Evolutionary conservation across 2,329 filamentous ascomycete species (phyloP), one percentile per base, ranked within the genome.

Genomic region (Claviceps cyperi): DNA sequence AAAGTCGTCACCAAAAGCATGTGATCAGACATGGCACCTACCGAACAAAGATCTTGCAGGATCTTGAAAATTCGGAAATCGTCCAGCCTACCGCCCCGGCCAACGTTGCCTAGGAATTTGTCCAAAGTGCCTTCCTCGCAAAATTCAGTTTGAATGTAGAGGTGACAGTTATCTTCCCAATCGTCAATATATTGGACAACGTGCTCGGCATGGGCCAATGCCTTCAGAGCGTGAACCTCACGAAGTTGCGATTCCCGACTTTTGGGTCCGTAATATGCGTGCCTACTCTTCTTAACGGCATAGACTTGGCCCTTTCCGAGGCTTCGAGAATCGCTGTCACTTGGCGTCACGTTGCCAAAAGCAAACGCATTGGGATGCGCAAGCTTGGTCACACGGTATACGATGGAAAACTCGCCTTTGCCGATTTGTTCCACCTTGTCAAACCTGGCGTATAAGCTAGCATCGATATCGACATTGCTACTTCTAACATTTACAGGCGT

Each of bases 1-100:
- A 15, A 43, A 17, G n/a, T 48, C 13, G 19, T 19, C n/a, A 14
- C 8, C 28, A 32, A 44, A 49, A 47, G 15, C 37, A 38, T 19
- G 14, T 14, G n/a, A 22, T 6, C 6, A n/a, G 13, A n/a, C 11
- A 39, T 19, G 39, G 2, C 44, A 73, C 84, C 69, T 78, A 92
- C 88, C 73, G 84, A 71, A 59, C 83, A 78, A 52, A 95, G 68
- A 65, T 98, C 92, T 41, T 95, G 77, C 58, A 97, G 71, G 51
- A 97, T 91, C 71, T 98, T 98, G 88, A 92, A 98, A 65, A 97
- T 96, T 54, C 92, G 80, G 69, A 98, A 98, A 64, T 97, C 92
- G 66, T 98, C 92, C 56, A 98, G 70, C 58, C 91, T 80, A 45
- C 88, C 90, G 62, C 86, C 88, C 53, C 83, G 76, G 22, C 92